A percentile compares a stretch with the other conserved stretches of the same genome.
These are phyloP conservation scores for Raddia distichophylla DNA, from an alignment of 176 grass and related monocot genomes.

Conservation along the genomic window DNA sequence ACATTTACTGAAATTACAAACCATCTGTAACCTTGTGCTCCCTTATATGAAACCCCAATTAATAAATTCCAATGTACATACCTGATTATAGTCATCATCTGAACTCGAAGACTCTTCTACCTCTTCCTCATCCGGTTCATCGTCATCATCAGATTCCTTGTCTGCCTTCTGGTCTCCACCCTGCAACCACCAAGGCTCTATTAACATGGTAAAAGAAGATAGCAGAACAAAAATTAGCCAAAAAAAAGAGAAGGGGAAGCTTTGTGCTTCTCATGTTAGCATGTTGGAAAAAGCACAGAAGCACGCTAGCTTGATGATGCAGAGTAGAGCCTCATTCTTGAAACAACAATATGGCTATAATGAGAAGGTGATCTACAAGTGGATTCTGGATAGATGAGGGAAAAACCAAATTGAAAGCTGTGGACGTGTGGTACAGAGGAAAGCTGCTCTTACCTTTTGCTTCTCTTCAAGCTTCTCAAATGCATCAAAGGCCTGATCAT, in stretches of 20 bases:
- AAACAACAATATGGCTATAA: background rate
- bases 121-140: conserved; percentile 35
- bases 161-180: conserved; percentile 35
- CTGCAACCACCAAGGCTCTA: conserved; percentile 5
- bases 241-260: background rate
- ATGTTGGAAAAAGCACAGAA: background rate
- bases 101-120: conserved; percentile 45
- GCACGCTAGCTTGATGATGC: background rate
- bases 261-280: background rate
- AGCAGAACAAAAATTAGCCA: background rate
- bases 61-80: conserved; percentile 2
- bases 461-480: conserved; percentile 56
- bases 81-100: conserved; percentile 54
- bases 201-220: background rate
- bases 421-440: background rate
- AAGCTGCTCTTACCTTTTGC: conserved; percentile 37
- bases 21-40: background rate
- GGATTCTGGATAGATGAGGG: background rate
- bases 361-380: background rate
- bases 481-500: conserved; percentile 32
- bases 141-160: conserved; percentile 45
- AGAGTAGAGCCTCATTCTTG: background rate
- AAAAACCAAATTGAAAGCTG: conserved; percentile 8
- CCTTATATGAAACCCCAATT: background rate
- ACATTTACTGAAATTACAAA: background rate